Evolutionary conservation across 2,329 filamentous ascomycete genomes (phyloP).

Genomic region (Aspergillus flavus): DNA sequence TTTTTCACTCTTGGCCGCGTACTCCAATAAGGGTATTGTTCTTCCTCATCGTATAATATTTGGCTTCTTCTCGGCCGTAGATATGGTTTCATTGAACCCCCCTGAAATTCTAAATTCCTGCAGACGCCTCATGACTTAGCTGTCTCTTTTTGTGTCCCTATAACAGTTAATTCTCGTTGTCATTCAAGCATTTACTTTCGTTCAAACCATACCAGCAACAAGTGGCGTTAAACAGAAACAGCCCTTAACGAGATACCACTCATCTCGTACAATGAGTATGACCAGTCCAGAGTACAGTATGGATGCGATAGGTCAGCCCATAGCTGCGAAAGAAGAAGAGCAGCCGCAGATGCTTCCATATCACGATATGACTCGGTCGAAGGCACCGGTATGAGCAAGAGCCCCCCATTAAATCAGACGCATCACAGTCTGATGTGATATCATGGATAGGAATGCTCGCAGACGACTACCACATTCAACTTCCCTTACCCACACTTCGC

Average conservation of each 20-base stretch:
- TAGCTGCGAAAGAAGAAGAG: conserved; percentile 16
- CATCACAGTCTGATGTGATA: conserved; percentile 15
- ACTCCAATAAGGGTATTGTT: conserved; percentile 9
- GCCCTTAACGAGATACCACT: not conserved
- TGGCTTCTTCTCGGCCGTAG: conserved; percentile 12
- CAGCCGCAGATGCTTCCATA: conserved; percentile 22
- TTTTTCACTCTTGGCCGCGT: conserved; percentile 14
- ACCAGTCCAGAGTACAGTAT: conserved; percentile 19
- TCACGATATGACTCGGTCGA: conserved; percentile 24
- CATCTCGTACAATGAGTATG: conserved; percentile 8
- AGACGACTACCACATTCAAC: conserved; percentile 19
- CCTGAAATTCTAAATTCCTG: not conserved
- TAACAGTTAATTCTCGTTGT: not conserved
- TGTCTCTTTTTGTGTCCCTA: not conserved
- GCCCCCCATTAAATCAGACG: conserved; percentile 2
- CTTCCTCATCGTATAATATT: conserved; percentile 18
- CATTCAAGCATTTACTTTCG: not conserved
- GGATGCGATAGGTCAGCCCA: conserved; percentile 20
- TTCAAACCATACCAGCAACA: not conserved
- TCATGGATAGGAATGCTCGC: conserved; percentile 22
- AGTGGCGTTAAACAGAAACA: not conserved
- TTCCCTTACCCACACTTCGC: conserved; percentile 39
- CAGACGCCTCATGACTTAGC: not conserved
- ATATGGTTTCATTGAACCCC: not conserved
- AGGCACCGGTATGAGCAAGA: conserved; percentile 22